Evolutionary conservation across 2,329 filamentous ascomycete genomes (phyloP), one percentile per base, ranked within the genome.

Genomic region (Nigrograna mackinnonii): DNA sequence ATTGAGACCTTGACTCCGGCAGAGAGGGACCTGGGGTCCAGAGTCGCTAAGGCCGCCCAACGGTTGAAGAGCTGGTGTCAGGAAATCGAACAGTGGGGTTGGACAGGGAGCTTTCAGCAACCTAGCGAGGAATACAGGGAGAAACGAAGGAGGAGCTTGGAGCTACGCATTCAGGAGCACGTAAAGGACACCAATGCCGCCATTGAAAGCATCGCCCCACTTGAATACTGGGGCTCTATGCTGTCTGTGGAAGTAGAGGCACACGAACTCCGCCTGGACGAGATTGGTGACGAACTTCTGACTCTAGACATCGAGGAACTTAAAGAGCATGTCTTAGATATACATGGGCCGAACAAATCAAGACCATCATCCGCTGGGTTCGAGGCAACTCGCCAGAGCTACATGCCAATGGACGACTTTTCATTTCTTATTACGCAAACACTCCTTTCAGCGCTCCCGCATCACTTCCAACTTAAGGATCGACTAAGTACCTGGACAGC

Each of bases 401-500:
- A 88, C 67, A 81, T 80, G 49, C 84, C 80, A 47, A 82, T 97
- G 76, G 91, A 94, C 56, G 94, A 97, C 66, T 83, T 96, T 58
- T 91, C 90, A 6, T 89, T 92, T 18, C 79, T 97, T 35, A 81
- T 97, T 43, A 96, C 94, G 1, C 89, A 91, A 20, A 95, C 92
- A 22, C 87, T 96, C 14, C 72, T 99, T n/a, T 89, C 94, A 61
- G 84, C 90, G 3, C 77, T 99, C 16, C 94, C 94, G 1, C 85
- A 87, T 45, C 72, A 96, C 31, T 86, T 89, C 7, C 84, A 80
- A 41, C 70, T 99, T 17, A 84, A 83, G 41, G 79, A 80, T 6
- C 70, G 95, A n/a, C 74, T 97, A 37, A 81, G 84, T 42, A 79
- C 79, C 2, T 99, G 94, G 94, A 84, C 79, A 19, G 78, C 87